Conservation (phyloP, 208 protist species). For the Vickermania ingenoplastis region DNA sequence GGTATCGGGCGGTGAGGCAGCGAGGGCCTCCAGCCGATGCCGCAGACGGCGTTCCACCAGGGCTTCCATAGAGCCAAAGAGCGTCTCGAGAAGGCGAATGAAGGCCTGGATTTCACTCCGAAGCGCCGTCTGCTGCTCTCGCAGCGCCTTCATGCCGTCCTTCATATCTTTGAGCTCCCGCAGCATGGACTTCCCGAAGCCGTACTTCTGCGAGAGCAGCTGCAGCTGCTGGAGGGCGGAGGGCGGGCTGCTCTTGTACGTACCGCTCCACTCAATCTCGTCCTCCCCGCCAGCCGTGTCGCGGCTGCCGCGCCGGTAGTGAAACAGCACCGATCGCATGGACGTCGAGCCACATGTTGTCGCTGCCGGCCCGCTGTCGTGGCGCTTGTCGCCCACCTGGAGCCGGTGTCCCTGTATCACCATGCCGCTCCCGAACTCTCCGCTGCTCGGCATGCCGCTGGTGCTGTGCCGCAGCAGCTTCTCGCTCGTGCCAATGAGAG, state of each 20-base stretch:
- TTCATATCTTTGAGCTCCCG: not conserved
- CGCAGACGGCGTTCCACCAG: conserved; percentile 2
- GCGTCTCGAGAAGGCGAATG: conserved; percentile 7
- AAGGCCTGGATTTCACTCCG: conserved; percentile 7
- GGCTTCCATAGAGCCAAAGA: conserved; percentile 3
- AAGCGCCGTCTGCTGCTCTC: not conserved
- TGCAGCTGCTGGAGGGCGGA: conserved; percentile 7
- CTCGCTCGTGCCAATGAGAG: not conserved
- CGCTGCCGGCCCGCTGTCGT: no score
- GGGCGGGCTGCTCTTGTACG: not conserved
- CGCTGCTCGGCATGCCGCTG: not conserved
- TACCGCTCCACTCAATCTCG: not conserved
- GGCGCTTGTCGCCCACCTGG: not conserved
- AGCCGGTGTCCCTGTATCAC: not conserved
- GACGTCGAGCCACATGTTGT: no score
- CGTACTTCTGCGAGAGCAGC: not conserved
- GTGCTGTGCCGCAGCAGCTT: not conserved
- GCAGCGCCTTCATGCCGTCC: conserved; percentile 3
- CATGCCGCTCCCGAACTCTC: not conserved
- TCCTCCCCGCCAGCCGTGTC: not conserved
- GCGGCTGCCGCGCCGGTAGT: not conserved
- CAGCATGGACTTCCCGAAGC: not conserved
- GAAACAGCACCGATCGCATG: no score
- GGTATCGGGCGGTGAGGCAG: not conserved
- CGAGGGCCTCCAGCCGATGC: not conserved